Evolutionary conservation across 129 eudicot species (phyloP).

Genomic region (Kitagawia praeruptora): DNA sequence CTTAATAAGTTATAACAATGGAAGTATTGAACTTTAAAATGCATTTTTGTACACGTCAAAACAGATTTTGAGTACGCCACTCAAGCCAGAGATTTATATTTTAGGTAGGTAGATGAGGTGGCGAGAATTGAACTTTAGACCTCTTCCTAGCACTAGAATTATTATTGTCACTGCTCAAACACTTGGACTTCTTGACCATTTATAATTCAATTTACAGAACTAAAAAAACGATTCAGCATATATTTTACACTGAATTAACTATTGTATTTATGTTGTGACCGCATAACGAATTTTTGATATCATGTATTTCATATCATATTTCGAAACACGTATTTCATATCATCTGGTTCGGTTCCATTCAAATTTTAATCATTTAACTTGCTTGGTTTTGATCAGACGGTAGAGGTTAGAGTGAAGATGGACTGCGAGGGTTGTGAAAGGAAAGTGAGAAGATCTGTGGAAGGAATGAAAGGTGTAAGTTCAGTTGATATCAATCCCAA

Average conservation of each 20-base stretch:
- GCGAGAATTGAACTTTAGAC: not conserved
- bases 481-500: constrained; percentile 57
- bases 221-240: not conserved
- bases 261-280: not conserved
- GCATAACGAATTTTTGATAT: not conserved
- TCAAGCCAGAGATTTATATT: not conserved
- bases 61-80: not conserved
- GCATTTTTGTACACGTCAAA: not conserved
- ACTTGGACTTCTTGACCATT: not conserved
- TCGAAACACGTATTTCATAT: not conserved
- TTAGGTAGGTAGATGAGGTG: not conserved
- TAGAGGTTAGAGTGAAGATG: constrained; percentile 77
- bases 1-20: not conserved
- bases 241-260: not conserved
- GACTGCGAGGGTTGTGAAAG: constrained; percentile 94
- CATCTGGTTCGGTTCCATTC: not conserved
- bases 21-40: not conserved
- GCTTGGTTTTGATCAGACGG: constrained; percentile 37
- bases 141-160: not conserved
- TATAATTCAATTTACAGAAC: not conserved
- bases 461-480: constrained; percentile 89
- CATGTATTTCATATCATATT: not conserved
- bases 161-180: not conserved
- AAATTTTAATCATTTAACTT: not conserved
- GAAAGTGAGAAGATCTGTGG: constrained; percentile 66